A percentile compares a stretch with the other conserved stretches of the same genome.
phyloP scores from a whole-genome alignment of 176 grass and related monocot genomes.

The Stipa capillata region DNA sequence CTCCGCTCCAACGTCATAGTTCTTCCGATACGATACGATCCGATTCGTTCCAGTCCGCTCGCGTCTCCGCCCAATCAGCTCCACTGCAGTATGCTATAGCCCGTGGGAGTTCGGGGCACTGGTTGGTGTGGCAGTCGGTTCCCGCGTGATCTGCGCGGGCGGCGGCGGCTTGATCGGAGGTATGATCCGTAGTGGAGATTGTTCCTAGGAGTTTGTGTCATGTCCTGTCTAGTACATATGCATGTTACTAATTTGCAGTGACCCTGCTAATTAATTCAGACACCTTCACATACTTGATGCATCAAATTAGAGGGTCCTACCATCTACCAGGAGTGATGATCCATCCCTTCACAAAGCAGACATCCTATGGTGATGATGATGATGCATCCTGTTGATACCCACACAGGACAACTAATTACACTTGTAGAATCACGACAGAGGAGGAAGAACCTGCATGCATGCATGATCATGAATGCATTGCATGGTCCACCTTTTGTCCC shows the following conservation, averaged over 20 bases:
- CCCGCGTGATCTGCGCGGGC: not conserved
- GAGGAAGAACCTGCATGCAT: not conserved
- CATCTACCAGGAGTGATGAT: not conserved
- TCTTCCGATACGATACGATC: too few species aligned
- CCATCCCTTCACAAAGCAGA: not conserved
- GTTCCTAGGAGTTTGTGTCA: not conserved
- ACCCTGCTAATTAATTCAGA: not conserved
- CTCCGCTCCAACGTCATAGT: too few species aligned
- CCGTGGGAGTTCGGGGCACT: not conserved
- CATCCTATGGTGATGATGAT: constrained; percentile 3
- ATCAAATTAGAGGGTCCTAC: constrained; percentile 2
- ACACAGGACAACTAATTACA: not conserved
- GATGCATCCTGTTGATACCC: not conserved
- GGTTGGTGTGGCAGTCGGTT: not conserved
- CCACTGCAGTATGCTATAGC: not conserved
- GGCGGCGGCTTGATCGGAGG: not conserved
- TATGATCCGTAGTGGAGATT: not conserved
- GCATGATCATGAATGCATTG: not conserved
- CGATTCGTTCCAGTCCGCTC: not conserved
- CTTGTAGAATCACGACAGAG: not conserved
- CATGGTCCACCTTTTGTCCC: not conserved
- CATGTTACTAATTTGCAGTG: not conserved
- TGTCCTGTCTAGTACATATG: not conserved
- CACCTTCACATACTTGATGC: too few species aligned
- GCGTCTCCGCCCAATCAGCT: not conserved